A percentile compares a stretch with the other conserved stretches of the same genome.
Conservation (phyloP, 148 eudicot genomes). For the Nepenthes gracilis region DNA sequence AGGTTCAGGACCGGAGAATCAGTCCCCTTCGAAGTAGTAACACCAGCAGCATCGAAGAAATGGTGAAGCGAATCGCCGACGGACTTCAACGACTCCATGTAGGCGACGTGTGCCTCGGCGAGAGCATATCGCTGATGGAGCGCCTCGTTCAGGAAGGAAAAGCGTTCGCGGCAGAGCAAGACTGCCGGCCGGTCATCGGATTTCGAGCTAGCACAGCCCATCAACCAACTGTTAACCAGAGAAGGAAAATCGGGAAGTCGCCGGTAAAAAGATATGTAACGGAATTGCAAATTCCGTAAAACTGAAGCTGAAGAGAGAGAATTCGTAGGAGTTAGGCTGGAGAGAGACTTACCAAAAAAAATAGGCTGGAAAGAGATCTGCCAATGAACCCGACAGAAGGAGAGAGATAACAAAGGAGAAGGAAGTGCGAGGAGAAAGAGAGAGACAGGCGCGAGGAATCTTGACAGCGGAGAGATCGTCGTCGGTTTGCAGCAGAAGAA, state of each 20-base stretch:
- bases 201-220: constrained; percentile 87
- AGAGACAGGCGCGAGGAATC: background rate
- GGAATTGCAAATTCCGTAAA: too few relatives aligned
- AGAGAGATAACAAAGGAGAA: constrained; percentile 7
- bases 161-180: constrained; percentile 52
- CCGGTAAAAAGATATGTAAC: background rate
- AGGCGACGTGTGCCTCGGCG: constrained; percentile 61
- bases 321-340: background rate
- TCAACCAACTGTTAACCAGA: constrained; percentile 6
- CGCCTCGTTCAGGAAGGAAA: constrained; percentile 39
- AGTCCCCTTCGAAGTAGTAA: constrained; percentile 8
- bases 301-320: background rate
- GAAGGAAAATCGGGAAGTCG: background rate
- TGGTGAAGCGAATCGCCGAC: constrained; percentile 49
- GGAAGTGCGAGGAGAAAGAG: background rate
- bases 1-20: constrained; percentile 29
- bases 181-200: constrained; percentile 80
- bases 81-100: constrained; percentile 41
- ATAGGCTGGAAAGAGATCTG: too few relatives aligned
- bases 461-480: background rate
- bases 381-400: constrained; percentile 1
- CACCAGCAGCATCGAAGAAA: constrained; percentile 28
- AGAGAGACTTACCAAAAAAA: background rate
- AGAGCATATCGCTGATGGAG: constrained; percentile 49
- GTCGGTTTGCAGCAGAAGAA: background rate